Conservation (phyloP, 2,329 filamentous ascomycete genomes). For the Neonectria coccinea region DNA sequence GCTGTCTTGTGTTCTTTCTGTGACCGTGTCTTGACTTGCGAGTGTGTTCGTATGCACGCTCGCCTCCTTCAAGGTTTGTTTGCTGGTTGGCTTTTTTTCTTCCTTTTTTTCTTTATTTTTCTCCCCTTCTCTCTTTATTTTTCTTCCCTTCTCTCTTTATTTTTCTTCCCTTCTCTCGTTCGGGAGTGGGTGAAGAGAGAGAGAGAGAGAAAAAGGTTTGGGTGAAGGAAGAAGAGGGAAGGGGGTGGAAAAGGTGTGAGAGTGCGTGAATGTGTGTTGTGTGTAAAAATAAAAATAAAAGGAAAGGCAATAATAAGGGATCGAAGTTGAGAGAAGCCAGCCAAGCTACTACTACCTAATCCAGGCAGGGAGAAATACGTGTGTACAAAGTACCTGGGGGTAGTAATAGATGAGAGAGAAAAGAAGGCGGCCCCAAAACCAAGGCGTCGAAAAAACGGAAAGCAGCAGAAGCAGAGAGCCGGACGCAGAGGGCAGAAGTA, state of each 20-base stretch:
- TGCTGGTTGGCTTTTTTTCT: background rate
- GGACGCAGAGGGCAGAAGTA: background rate
- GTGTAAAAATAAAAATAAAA: background rate
- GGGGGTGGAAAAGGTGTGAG: conserved; percentile 1
- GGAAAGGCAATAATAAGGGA: background rate
- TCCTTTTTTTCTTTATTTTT: background rate
- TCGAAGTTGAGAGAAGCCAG: background rate
- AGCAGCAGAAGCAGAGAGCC: background rate
- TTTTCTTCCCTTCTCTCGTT: background rate
- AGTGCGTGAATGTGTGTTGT: background rate
- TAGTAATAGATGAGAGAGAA: background rate
- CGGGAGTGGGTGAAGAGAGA: background rate
- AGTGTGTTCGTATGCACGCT: background rate
- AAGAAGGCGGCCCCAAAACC: conserved; percentile 14
- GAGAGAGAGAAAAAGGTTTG: conserved; percentile 3
- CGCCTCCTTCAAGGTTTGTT: conserved; percentile 4
- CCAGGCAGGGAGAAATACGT: background rate
- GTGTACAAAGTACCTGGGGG: background rate
- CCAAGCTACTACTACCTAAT: background rate
- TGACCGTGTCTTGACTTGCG: conserved; percentile 1
- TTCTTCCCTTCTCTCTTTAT: background rate
- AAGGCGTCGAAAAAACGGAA: background rate
- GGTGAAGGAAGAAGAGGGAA: background rate
- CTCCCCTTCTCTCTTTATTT: background rate
- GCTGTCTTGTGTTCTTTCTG: conserved; percentile 1